A percentile compares a stretch with the other conserved stretches of the same genome.
phyloP scores from a whole-genome alignment of 2,329 filamentous ascomycete genomes.

The Cladophialophora carrionii region DNA sequence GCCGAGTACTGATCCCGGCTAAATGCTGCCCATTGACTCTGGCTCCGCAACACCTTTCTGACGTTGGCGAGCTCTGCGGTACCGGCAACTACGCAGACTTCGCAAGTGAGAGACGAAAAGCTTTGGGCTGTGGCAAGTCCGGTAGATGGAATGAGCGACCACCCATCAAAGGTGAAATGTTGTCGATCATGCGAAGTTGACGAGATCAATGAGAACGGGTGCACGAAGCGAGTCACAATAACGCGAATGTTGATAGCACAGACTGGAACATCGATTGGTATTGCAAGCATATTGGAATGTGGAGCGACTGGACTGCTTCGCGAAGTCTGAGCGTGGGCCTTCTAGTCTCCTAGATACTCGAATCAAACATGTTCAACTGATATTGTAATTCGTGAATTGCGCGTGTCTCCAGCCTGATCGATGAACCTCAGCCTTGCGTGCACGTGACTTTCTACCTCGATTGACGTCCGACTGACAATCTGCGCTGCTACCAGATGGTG shows the following conservation, averaged over 20 bases:
- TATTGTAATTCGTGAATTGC: background rate
- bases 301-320: background rate
- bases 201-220: slow-evolving; percentile 17
- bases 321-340: background rate
- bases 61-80: background rate
- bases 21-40: background rate
- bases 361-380: background rate
- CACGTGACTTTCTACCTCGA: background rate
- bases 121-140: background rate
- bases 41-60: background rate
- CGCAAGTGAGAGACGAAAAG: background rate
- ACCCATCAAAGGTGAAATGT: slow-evolving; percentile 4
- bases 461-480: background rate
- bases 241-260: slow-evolving; percentile 20
- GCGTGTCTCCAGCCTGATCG: background rate
- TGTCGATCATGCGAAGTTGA: slow-evolving; percentile 4
- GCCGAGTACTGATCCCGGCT: slow-evolving; percentile 27
- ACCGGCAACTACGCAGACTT: background rate
- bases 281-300: slow-evolving; percentile 6
- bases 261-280: slow-evolving; percentile 19
- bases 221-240: slow-evolving; percentile 18
- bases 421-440: background rate
- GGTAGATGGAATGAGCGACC: background rate
- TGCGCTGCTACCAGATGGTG: background rate
- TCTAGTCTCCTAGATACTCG: slow-evolving; percentile 1